phyloP scores from a whole-genome alignment of 2,329 filamentous ascomycete genomes.

The Myriosclerotinia duriaeana region DNA sequence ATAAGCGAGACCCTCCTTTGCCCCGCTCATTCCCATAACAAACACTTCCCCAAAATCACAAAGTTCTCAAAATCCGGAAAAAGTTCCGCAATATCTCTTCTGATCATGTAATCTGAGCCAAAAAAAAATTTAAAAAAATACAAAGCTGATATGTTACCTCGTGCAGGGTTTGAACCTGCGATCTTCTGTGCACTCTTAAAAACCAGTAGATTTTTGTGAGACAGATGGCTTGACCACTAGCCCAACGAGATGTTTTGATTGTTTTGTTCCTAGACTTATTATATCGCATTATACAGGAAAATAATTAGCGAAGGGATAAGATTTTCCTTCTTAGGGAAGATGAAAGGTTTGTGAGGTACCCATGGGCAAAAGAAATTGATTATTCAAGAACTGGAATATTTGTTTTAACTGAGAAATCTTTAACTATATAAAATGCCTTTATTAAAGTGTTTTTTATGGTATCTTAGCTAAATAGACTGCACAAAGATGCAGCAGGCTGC shows the following conservation, averaged over 20 bases:
- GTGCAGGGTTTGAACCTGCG: conserved; percentile 22
- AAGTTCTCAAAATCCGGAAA: no score
- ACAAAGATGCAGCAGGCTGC: no score
- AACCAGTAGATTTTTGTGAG: not conserved
- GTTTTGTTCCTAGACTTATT: not conserved
- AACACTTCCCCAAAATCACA: not conserved
- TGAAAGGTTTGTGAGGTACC: not conserved
- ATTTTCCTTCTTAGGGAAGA: not conserved
- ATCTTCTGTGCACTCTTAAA: conserved; percentile 9
- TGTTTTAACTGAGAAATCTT: not conserved
- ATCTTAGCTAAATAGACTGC: no score
- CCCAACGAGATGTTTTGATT: conserved; percentile 11
- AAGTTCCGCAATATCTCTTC: not conserved
- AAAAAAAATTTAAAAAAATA: not conserved
- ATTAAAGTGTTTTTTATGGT: no score
- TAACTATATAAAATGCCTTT: no score
- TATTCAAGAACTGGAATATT: not conserved
- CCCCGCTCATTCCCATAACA: not conserved
- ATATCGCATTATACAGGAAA: rapidly evolving
- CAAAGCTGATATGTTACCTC: not conserved
- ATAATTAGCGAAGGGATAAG: rapidly evolving
- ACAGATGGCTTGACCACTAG: conserved; percentile 22
- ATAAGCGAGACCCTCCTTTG: conserved; percentile 2
- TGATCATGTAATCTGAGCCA: not conserved
- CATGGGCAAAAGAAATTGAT: not conserved